phyloP scores from a whole-genome alignment of 2,329 filamentous ascomycete species.

The Mollisia scopiformis region DNA sequence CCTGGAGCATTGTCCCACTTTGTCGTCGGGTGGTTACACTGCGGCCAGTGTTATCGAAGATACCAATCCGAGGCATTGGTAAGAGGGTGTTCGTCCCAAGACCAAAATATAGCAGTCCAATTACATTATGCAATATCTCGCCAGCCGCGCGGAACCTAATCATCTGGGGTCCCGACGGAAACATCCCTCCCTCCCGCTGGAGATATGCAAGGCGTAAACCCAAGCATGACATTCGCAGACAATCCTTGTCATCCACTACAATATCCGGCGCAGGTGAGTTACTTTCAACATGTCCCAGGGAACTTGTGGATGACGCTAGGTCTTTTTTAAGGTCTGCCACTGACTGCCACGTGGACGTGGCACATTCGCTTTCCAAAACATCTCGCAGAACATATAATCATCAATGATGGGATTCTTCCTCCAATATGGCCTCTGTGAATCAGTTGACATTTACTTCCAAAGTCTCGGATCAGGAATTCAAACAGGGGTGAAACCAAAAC shows the following conservation, averaged over 20 bases:
- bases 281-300: no score
- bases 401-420: no score
- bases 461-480: no score
- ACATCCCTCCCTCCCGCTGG: not conserved
- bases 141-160: not conserved
- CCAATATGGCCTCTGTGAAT: no score
- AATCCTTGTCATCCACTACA: not conserved
- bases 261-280: no score
- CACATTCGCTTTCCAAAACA: no score
- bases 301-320: no score
- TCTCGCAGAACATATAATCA: no score
- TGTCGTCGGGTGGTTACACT: not conserved
- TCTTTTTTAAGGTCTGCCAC: no score
- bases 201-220: not conserved
- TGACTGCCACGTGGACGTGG: no score
- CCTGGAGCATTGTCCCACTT: not conserved
- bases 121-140: not conserved
- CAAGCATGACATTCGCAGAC: not conserved
- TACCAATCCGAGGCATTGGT: not conserved
- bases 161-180: not conserved
- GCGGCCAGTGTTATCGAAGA: not conserved
- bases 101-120: not conserved
- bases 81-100: not conserved
- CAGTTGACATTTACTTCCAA: no score
- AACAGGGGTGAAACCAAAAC: no score